Evolutionary conservation across 1,284 basidiomycete genomes (phyloP).

Genomic region (Moniliophthora roreri): DNA sequence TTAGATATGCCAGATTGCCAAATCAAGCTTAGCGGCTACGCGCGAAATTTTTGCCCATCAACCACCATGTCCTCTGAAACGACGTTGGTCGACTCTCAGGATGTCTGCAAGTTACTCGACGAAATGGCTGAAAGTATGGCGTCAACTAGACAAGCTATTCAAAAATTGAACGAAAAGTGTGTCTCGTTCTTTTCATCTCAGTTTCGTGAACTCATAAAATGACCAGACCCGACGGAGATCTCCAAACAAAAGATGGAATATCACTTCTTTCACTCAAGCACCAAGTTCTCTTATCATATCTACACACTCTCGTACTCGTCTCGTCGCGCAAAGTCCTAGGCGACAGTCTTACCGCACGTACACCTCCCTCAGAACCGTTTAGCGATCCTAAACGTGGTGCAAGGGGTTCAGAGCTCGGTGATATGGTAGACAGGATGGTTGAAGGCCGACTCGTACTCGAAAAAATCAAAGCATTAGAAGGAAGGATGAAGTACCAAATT

Average conservation of each 20-base stretch:
- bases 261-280: slow-evolving; percentile 91
- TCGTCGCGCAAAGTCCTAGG: slow-evolving; percentile 69
- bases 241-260: slow-evolving; percentile 79
- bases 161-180: slow-evolving; percentile 56
- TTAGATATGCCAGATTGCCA: too few species aligned
- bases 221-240: slow-evolving; percentile 32
- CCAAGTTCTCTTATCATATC: slow-evolving; percentile 82
- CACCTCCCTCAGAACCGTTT: slow-evolving; percentile 53
- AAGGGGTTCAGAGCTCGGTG: slow-evolving; percentile 59
- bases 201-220: slow-evolving; percentile 15
- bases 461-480: slow-evolving; percentile 79
- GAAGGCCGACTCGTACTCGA: slow-evolving; percentile 78
- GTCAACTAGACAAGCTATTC: slow-evolving; percentile 58
- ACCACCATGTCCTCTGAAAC: slow-evolving; percentile 6
- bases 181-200: slow-evolving; percentile 1
- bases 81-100: slow-evolving; percentile 3
- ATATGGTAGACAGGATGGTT: slow-evolving; percentile 72
- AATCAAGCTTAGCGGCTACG: too few species aligned
- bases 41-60: background rate
- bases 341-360: slow-evolving; percentile 53
- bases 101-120: slow-evolving; percentile 37
- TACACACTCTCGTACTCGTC: slow-evolving; percentile 84
- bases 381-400: slow-evolving; percentile 46
- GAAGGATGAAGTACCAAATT: slow-evolving; percentile 91
- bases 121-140: slow-evolving; percentile 64